Base-by-base conservation (phyloP, 129 eudicot genomes). In the Chrysanthemum seticuspe region DNA sequence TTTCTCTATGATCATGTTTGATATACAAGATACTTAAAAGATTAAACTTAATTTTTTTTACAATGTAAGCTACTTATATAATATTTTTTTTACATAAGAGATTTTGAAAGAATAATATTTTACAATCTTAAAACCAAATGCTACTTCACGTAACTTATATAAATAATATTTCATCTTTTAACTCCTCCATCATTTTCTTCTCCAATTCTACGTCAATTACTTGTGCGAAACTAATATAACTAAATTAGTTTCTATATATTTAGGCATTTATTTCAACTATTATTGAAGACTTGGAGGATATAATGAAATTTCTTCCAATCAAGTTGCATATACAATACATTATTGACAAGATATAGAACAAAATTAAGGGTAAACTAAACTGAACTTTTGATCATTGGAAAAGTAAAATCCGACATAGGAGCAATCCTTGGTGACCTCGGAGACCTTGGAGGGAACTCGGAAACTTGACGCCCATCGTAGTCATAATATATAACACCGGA, bases 401-500 rank as follows among this genome's bases (percentile, higher is more conserved):
- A 89, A 65, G 76, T 67, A 74, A 86, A 82, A 52, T 45, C 79
- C 52, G 73, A 80, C 31, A 79, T 70, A 4, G 80, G 85, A 64
- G 66, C 57, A 2, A 71, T 70, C 71, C 88, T 76, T 0, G 97
- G 97, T 31, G 78, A 79, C 68, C 88, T 80, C 0, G 97, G 97
- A 49, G 97, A 90, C 70, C 85, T 84, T 14, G 96, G 91, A 15
- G 90, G 90, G 52, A 88, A 61, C 86, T 88, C 92, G 0, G 90
- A 62, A 55, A 88, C 78, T 67, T 71, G 78, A 48, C 83, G 83
- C 13, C 97, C 97, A 49, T 73, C 67, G 53, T 65, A 70, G 73
- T 91, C 96, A 65, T 91, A 91, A 73, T 82, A 84, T 49, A 91
- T 86, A 0, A 84, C 97, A 44, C 97, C 97, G 0, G 97, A 88